Evolutionary conservation across 2,329 filamentous ascomycete species (phyloP), one percentile per base, ranked within the genome.

Genomic region (Spiromastix sp.): DNA sequence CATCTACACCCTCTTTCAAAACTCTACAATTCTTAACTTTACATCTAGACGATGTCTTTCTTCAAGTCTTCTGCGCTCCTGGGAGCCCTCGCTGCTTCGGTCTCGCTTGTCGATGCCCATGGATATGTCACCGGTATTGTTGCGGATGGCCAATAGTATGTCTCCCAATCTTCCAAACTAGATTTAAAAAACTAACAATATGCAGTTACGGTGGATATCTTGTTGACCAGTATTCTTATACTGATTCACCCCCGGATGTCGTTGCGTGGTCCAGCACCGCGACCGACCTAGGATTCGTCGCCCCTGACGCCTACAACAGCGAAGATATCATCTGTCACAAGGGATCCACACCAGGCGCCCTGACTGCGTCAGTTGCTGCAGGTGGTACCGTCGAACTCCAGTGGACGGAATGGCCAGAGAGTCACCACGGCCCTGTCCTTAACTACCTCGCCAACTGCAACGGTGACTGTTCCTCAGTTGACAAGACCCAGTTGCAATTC

Each of bases 341-440:
- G 51, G 57, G 59, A 27, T 74, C 69, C 20, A 62, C 28, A 19
- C 36, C 36, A 10, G 31, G 36, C 10, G 12, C 15, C n/a, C 59
- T 65, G 39, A 63, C 67, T 42, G 73, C 70, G n/a, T 59, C 67
- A 12, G 69, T 81, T 20, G 61, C 66, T 13, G 79, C 77, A 9
- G 79, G 79, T 41, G 63, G 64, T 43, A 64, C 63, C 5, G 53
- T 82, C 44, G 61, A 71, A 39, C 56, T 82, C 33, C 66, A 74
- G 47, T 82, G 78, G 79, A 72, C 67, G 38, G 61, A 61, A 10
- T 83, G 78, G 79, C 77, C 78, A n/a, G 63, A 70, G 8, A 70
- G 66, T 36, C 73, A 83, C 60, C 66, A 77, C 43, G 74, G 74
- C 2, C 76, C 77, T 7, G 68, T 81, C 47, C 66, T 81, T 42